Percentiles rank a stretch among this genome's conserved stretches.
Conservation (phyloP, 73 alveolate species). For the Symbiodinium pilosum region DNA sequence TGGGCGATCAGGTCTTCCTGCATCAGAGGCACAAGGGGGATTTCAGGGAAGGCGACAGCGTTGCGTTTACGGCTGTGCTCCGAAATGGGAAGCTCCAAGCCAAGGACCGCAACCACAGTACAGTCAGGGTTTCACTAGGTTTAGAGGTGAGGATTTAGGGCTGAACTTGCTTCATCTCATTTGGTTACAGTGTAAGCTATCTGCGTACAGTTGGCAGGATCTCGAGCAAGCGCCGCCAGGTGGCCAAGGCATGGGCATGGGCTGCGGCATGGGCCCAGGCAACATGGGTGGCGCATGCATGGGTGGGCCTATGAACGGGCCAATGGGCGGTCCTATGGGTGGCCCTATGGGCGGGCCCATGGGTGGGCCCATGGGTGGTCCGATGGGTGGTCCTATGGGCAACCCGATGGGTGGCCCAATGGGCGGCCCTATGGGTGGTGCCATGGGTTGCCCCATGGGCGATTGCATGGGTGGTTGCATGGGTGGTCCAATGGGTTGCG, state of each 20-base stretch:
- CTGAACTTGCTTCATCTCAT: too few species aligned
- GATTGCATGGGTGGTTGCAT: conserved; percentile 47
- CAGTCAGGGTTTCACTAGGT: background rate
- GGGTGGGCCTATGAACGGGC: conserved; percentile 68
- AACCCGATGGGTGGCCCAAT: conserved; percentile 23
- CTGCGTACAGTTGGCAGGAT: background rate
- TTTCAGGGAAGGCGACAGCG: conserved; percentile 67
- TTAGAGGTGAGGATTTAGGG: too few species aligned
- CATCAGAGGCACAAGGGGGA: conserved; percentile 90
- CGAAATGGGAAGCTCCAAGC: conserved; percentile 89
- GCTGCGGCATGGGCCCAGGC: conserved; percentile 43
- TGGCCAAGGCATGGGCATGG: background rate
- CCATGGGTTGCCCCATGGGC: conserved; percentile 49
- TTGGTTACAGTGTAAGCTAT: too few species aligned
- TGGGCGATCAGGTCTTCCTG: conserved; percentile 86
- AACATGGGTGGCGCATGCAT: conserved; percentile 5
- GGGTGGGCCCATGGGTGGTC: conserved; percentile 68
- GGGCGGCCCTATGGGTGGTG: conserved; percentile 38
- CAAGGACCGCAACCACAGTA: conserved; percentile 24
- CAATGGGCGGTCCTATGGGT: conserved; percentile 42
- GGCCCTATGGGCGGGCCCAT: conserved; percentile 26
- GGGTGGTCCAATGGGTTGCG: conserved; percentile 48
- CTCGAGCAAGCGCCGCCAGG: conserved; percentile 18
- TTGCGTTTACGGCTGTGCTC: conserved; percentile 86
- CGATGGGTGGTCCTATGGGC: conserved; percentile 23